Percentiles rank a stretch among this genome's conserved stretches.
These are phyloP conservation scores for Aeschynomene evenia DNA, from an alignment of 306 rosid species.

Conservation along the genomic window DNA sequence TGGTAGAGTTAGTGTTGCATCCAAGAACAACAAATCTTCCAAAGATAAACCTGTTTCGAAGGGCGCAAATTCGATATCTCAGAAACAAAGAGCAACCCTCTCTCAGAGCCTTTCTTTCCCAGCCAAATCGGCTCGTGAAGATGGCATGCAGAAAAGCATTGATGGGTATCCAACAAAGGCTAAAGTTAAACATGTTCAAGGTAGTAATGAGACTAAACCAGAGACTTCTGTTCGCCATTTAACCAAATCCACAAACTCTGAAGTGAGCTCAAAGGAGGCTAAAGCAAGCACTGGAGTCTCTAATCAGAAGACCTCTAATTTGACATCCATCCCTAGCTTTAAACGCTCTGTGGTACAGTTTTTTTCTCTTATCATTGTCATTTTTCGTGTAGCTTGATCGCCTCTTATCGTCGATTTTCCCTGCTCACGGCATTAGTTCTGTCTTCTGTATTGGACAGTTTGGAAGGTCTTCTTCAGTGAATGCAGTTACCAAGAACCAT, in stretches of 20 bases:
- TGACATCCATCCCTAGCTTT: constrained; percentile 43
- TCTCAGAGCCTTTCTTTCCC: constrained; percentile 90
- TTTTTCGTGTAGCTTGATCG: neutral
- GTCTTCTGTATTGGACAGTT: constrained; percentile 53
- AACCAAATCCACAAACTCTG: constrained; percentile 47
- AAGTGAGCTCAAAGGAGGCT: constrained; percentile 47
- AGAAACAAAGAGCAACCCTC: constrained; percentile 47
- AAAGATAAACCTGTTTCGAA: constrained; percentile 62
- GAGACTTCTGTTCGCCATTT: constrained; percentile 39
- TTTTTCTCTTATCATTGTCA: neutral
- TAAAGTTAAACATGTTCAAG: constrained; percentile 38
- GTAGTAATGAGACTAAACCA: constrained; percentile 36
- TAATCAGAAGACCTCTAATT: constrained; percentile 41
- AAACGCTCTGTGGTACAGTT: constrained; percentile 50
- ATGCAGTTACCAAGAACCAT: constrained; percentile 38
- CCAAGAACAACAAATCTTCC: constrained; percentile 52
- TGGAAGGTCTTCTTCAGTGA: constrained; percentile 51
- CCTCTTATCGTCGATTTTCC: constrained; percentile 23
- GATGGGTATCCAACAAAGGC: constrained; percentile 52
- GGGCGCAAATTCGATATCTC: constrained; percentile 38
- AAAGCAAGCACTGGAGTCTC: constrained; percentile 35
- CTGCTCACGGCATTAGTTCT: constrained; percentile 6
- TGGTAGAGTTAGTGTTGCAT: constrained; percentile 37
- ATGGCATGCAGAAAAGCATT: constrained; percentile 63
- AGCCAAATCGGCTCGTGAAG: constrained; percentile 45